Conservation (phyloP, 208 protist genomes). For the Leishmania major region DNA sequence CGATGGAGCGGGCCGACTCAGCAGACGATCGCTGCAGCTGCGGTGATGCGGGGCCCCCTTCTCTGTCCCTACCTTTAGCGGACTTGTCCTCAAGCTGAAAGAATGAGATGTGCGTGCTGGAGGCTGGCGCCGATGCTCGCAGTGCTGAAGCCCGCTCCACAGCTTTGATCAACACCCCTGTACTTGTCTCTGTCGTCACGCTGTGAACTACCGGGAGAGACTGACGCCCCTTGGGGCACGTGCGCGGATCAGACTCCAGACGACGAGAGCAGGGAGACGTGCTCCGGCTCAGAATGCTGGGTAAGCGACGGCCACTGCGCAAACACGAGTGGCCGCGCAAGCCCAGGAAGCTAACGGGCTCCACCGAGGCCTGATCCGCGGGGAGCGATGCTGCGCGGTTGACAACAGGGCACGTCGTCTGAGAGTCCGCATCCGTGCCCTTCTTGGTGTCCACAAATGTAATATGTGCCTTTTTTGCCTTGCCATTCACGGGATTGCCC, state of each 20-base stretch:
- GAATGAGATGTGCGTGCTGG: conserved; percentile 24
- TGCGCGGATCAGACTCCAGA: conserved; percentile 63
- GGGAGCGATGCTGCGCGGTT: conserved; percentile 39
- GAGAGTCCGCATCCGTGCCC: conserved; percentile 54
- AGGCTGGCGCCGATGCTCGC: conserved; percentile 10
- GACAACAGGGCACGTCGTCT: conserved; percentile 51
- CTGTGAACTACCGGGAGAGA: conserved; percentile 42
- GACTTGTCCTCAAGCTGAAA: conserved; percentile 21
- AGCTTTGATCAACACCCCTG: conserved; percentile 7
- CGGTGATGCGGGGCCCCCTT: conserved; percentile 2
- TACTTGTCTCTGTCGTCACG: conserved; percentile 10
- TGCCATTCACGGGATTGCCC: conserved; percentile 34
- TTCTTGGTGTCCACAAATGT: conserved; percentile 81
- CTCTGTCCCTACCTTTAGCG: conserved; percentile 1
- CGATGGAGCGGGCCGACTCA: conserved; percentile 26
- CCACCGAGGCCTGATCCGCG: conserved; percentile 34
- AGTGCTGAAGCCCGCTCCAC: conserved; percentile 18
- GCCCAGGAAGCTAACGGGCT: conserved; percentile 46
- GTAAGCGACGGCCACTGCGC: conserved; percentile 41
- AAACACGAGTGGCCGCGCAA: conserved; percentile 56
- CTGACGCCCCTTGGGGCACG: conserved; percentile 66
- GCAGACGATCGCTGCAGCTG: conserved; percentile 22
- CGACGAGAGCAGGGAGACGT: conserved; percentile 59
- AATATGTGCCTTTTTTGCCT: conserved; percentile 42
- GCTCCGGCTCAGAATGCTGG: conserved; percentile 80